A percentile compares a stretch with the other conserved stretches of the same genome.
phyloP scores from a whole-genome alignment of 495 filamentous ascomycete species.

The Neurospora hispaniola region DNA sequence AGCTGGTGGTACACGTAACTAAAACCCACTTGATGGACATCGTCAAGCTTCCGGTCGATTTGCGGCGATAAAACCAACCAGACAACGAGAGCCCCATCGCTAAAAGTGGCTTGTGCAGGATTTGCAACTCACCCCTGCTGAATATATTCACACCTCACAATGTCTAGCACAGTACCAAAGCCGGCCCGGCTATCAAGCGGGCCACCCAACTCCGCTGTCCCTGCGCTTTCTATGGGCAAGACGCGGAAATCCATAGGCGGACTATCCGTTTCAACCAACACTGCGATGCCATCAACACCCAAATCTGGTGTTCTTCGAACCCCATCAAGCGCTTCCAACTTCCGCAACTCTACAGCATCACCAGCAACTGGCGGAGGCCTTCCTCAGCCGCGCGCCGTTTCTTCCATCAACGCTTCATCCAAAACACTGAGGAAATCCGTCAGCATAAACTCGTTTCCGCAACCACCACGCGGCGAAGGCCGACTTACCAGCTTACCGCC shows the following conservation, averaged over 20 bases:
- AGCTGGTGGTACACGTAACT: neutral
- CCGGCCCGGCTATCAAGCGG: slow-evolving; percentile 50
- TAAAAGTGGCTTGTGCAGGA: neutral
- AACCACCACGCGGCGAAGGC: slow-evolving; percentile 58
- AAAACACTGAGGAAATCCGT: slow-evolving; percentile 73
- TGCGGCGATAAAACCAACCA: slow-evolving; percentile 1
- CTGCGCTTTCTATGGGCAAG: slow-evolving; percentile 61
- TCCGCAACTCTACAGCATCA: slow-evolving; percentile 31
- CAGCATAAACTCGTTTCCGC: slow-evolving; percentile 88
- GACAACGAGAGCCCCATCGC: neutral
- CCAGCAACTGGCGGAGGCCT: slow-evolving; percentile 33
- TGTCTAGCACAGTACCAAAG: slow-evolving; percentile 57
- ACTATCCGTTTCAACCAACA: slow-evolving; percentile 36
- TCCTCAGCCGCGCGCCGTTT: slow-evolving; percentile 38
- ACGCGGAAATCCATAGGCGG: slow-evolving; percentile 49
- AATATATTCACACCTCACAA: slow-evolving; percentile 15
- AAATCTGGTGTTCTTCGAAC: slow-evolving; percentile 46
- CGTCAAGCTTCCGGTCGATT: neutral
- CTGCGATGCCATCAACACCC: slow-evolving; percentile 37
- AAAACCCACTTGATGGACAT: slow-evolving; percentile 8
- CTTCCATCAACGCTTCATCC: slow-evolving; percentile 39
- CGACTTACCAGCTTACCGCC: slow-evolving; percentile 45
- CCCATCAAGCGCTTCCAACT: slow-evolving; percentile 43
- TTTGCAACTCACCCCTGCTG: neutral
- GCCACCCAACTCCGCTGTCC: slow-evolving; percentile 54